Percentiles rank a stretch among this genome's conserved stretches.
Conservation (phyloP, 805 yeast genomes). For the Schwanniomyces sp. region DNA sequence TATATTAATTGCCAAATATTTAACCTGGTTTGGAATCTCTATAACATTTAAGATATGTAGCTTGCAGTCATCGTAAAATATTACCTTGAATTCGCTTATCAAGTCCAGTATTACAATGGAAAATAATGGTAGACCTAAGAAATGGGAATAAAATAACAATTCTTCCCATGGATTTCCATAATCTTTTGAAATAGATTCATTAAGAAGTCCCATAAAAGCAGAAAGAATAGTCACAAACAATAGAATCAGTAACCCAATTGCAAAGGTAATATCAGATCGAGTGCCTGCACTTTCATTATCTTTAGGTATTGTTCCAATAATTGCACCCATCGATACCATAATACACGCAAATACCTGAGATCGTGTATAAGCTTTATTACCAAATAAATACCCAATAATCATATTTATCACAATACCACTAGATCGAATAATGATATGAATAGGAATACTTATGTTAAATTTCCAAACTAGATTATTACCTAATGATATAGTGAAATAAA, state of each 20-base stretch:
- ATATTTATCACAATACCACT: slow-evolving; percentile 63
- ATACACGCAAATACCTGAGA: slow-evolving; percentile 52
- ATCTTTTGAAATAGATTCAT: slow-evolving; percentile 47
- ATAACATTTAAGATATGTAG: not conserved
- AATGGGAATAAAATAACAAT: slow-evolving; percentile 59
- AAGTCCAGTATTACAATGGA: slow-evolving; percentile 28
- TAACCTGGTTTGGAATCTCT: slow-evolving; percentile 11
- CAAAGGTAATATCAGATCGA: slow-evolving; percentile 9
- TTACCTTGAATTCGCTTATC: slow-evolving; percentile 9
- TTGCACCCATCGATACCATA: slow-evolving; percentile 55
- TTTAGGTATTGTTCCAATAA: slow-evolving; percentile 32
- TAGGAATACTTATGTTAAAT: slow-evolving; percentile 59
- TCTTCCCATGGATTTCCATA: slow-evolving; percentile 69
- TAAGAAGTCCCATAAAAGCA: slow-evolving; percentile 58
- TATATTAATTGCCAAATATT: slow-evolving; percentile 16
- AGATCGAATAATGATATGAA: slow-evolving; percentile 67
- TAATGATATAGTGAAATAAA: slow-evolving; percentile 52
- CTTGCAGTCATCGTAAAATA: slow-evolving; percentile 4
- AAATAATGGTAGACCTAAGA: slow-evolving; percentile 56
- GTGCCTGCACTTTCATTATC: not conserved
- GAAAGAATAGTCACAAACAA: slow-evolving; percentile 49
- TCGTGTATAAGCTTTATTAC: slow-evolving; percentile 43
- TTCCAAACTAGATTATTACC: slow-evolving; percentile 60
- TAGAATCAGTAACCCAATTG: slow-evolving; percentile 41
- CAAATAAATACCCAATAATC: slow-evolving; percentile 50